Conservation (phyloP, 169 alveolate genomes). For the Theileria sp. region DNA sequence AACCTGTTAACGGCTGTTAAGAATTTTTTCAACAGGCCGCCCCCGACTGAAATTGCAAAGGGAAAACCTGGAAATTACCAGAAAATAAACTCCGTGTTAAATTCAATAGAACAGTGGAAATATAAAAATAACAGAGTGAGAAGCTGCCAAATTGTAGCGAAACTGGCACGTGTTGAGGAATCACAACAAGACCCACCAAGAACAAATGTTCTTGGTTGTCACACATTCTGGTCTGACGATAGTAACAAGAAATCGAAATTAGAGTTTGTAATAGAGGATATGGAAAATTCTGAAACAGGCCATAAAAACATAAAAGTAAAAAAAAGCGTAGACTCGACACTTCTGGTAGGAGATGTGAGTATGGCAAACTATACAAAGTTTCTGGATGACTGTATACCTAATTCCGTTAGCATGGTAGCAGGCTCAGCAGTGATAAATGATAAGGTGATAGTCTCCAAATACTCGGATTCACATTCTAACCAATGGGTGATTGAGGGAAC, state of each 20-base stretch:
- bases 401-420: constrained; percentile 4
- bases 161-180: constrained; percentile 2
- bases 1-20: neutral
- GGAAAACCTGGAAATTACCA: constrained; percentile 4
- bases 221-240: constrained; percentile 50
- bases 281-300: neutral
- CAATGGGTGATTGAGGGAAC: constrained; percentile 63
- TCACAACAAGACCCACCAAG: neutral
- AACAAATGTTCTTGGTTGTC: constrained; percentile 3
- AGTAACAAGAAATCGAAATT: constrained; percentile 6
- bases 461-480: constrained; percentile 4
- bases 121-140: constrained; percentile 19
- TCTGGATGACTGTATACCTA: constrained; percentile 47
- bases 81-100: constrained; percentile 21
- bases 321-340: constrained; percentile 24
- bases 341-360: constrained; percentile 32
- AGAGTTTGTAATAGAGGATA: neutral
- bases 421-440: constrained; percentile 34
- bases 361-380: constrained; percentile 20
- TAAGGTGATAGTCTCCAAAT: neutral
- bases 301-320: neutral
- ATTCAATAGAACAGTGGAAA: constrained; percentile 44
- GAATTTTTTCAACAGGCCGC: neutral
- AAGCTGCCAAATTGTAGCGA: constrained; percentile 39
- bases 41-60: neutral